Evolutionary conservation across 2,329 filamentous ascomycete genomes (phyloP), one percentile per base, ranked within the genome.

Genomic region (Malbranchea zuffiana): DNA sequence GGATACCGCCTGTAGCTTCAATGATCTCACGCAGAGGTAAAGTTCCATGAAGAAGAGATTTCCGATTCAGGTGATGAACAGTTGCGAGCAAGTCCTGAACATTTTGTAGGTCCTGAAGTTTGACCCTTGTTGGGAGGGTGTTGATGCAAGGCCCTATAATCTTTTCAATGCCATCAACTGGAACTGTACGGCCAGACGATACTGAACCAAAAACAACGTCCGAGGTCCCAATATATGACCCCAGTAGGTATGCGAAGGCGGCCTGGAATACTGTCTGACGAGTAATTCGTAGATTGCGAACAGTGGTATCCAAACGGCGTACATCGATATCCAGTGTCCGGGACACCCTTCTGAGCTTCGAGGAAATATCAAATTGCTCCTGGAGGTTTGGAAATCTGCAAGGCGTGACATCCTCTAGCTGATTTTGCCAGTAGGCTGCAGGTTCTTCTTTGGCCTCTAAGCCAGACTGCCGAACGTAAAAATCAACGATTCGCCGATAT

Each of bases 141-240:
- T 78, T 67, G 34, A 95, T 76, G 48, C 82, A 90, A 6, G 87
- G 87, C 0, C 87, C 87, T 39, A 88, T 65, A 3, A 87, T 71
- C 1, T 72, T 64, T 44, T 93, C 84, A 21, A 93, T 74, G 0
- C 69, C 73, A 3, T 67, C 53, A 2, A 94, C 54, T 0, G 82
- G 73, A n/a, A 86, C 57, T 1, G 80, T 84, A 37, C 87, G 71
- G 1, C 86, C 86, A 6, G 86, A 93, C 8, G 82, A 81, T 3
- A 94, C 82, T 1, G 76, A 80, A 0, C 87, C 87, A 25, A 93
- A 72, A 0, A 78, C 65, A 1, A 87, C 63, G 52, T 94, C 83
- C 0, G 67, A 54, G 1, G 62, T 65, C 2, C 80, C 82, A 2
- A 73, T 55, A 40, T 90, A 75, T 0, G 69, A 67, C 11, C 70